Evolutionary conservation across 306 rosid species (phyloP), one percentile per base, ranked within the genome.

Genomic region (Potentilla sterilis): DNA sequence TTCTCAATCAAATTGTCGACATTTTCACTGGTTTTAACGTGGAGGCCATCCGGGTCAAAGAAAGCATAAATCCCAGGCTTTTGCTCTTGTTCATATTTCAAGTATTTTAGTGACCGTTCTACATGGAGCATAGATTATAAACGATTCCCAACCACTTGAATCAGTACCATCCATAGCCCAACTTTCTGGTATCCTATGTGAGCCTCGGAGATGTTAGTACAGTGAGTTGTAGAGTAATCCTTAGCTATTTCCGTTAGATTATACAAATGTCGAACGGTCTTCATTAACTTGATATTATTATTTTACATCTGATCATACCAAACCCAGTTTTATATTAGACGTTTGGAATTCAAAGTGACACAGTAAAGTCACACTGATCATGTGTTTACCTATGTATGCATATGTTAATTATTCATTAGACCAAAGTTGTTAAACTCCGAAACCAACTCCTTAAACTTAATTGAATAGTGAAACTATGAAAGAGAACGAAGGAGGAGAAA

Each of bases 51-150:
- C 32, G 41, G 18, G 54, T 73, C 68, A 57, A 41, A 42, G 54
- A 73, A 42, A 9, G 28, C 42, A 42, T 16, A 0, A 2, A 22
- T 58, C 46, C 9, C 55, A 58, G 32, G 32, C n/a, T 5, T 73
- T 58, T 8, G 42, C 32, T 21, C 32, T 42, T 57, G 76, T 32
- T 73, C 68, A 16, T 42, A 42, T 41, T 55, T 41, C 28, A 41
- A 41, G 67, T 15, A 51, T 54, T 19, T 66, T 37, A 21, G 34
- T 55, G 66, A 54, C 75, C 62, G 21, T 70, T 71, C 47, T 34
- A 70, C 74, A 18, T 24, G 32, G 61, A 52, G 22, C 24, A 54
- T 54, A 7, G 61, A 54, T 8, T 7, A n/a, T n/a, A n/a, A 18
- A 58, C 16, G 7, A 58, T 58, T 8, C 18, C 65, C 21, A 62